phyloP scores from a whole-genome alignment of 2,329 filamentous ascomycete genomes.

The Penicillium sp. region DNA sequence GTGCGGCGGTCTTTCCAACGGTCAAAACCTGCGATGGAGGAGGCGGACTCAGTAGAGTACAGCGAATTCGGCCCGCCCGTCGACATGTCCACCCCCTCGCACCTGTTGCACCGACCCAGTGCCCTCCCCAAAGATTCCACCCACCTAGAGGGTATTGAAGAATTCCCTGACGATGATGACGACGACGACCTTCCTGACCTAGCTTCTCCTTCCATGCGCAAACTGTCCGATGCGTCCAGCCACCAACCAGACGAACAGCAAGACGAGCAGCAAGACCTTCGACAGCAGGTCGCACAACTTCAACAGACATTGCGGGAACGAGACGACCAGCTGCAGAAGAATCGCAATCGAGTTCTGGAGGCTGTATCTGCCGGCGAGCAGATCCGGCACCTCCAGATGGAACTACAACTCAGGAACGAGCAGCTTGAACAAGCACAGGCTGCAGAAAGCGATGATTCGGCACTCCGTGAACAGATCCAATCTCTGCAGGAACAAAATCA shows the following conservation, averaged over 20 bases:
- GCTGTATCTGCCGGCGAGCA: slow-evolving; percentile 41
- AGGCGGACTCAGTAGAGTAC: slow-evolving; percentile 38
- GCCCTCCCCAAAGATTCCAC: slow-evolving; percentile 32
- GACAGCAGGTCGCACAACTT: slow-evolving; percentile 35
- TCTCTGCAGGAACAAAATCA: slow-evolving; percentile 30
- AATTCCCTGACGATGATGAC: slow-evolving; percentile 31
- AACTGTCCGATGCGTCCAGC: slow-evolving; percentile 20
- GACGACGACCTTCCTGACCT: slow-evolving; percentile 23
- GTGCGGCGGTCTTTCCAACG: slow-evolving; percentile 19
- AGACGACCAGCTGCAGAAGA: slow-evolving; percentile 37
- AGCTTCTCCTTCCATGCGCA: slow-evolving; percentile 31
- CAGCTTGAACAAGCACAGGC: slow-evolving; percentile 31
- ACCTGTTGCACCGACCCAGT: slow-evolving; percentile 36
- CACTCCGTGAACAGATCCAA: slow-evolving; percentile 34
- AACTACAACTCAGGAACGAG: slow-evolving; percentile 36
- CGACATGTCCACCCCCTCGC: slow-evolving; percentile 48
- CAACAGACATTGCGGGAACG: slow-evolving; percentile 34
- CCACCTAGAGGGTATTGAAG: slow-evolving; percentile 41
- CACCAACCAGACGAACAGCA: slow-evolving; percentile 18
- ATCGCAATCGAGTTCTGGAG: slow-evolving; percentile 35
- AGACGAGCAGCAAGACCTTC: slow-evolving; percentile 26
- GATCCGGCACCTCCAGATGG: slow-evolving; percentile 40
- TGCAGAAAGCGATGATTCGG: slow-evolving; percentile 23
- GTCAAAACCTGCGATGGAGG: slow-evolving; percentile 28
- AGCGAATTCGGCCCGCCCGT: slow-evolving; percentile 46